Percentiles rank a stretch among this genome's conserved stretches.
Conservation (phyloP, 306 rosid species). For the Cercis canadensis region DNA sequence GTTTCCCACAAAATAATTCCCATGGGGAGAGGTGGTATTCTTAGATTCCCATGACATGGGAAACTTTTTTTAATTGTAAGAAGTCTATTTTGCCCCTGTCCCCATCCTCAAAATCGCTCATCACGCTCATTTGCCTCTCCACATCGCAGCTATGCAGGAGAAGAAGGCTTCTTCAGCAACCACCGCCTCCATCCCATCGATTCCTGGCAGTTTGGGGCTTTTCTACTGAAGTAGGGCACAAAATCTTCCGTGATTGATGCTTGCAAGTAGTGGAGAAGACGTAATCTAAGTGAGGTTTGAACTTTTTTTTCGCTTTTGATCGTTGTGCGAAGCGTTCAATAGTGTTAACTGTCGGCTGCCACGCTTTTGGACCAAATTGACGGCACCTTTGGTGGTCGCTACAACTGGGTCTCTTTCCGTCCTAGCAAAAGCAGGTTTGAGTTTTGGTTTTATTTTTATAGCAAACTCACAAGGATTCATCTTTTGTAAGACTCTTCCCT, state of each 20-base stretch:
- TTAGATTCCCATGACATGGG: too few relatives aligned
- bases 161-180: too few relatives aligned
- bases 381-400: constrained; percentile 59
- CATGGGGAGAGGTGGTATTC: too few relatives aligned
- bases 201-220: constrained; percentile 39
- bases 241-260: constrained; percentile 26
- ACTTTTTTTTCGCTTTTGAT: background rate
- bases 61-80: too few relatives aligned
- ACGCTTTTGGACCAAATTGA: constrained; percentile 59
- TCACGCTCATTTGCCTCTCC: too few relatives aligned
- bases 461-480: background rate
- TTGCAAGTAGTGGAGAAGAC: constrained; percentile 41
- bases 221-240: constrained; percentile 51
- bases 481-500: background rate
- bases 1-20: too few relatives aligned
- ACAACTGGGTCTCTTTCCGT: constrained; percentile 66
- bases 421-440: constrained; percentile 59
- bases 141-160: too few relatives aligned
- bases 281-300: constrained; percentile 40
- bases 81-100: too few relatives aligned
- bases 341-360: constrained; percentile 1
- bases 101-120: too few relatives aligned
- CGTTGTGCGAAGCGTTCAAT: background rate
- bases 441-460: background rate
- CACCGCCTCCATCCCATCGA: background rate